Base-by-base conservation (phyloP, 768 basidiomycete species). In the Trametes sanguinea region DNA sequence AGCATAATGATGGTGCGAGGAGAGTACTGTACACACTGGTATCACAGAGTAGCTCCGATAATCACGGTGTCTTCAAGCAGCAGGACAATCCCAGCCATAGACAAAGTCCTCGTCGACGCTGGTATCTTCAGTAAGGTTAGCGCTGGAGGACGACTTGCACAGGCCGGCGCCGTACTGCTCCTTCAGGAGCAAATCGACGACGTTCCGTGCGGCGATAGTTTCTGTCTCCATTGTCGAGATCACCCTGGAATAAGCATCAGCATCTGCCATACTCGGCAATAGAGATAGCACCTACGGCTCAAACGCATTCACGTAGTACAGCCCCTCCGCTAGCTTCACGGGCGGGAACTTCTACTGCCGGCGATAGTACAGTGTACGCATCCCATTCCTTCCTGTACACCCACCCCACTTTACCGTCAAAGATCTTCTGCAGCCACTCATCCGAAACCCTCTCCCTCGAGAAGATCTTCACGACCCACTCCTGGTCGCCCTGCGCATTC, bases 141-240 rank as follows among this genome's bases (percentile, higher is more conserved):
- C 69, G 61, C 55, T 65, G 68, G 22, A 45, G 17, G 65, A 27
- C 35, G 78, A 72, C 37, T 68, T 68, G 62, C 84, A 95, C 40
- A 94, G 80, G n/a, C 87, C 81, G 0, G 84, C 77, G 39, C 81
- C 76, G 72, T 90, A 94, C 68, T 87, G 82, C 35, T 94, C 89
- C 37, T 83, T 80, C 22, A 95, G 76, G 17, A 94, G 78, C 29
- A 92, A 76, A 67, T 94, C 92, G 50, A 93, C 91, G 42, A 89
- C 80, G 72, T 95, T 95, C 35, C 93, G 85, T 0, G 91, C 85
- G 0, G 92, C 81, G 35, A 96, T 73, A 0, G 92, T 94, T 75
- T 95, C 88, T 0, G 94, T 95, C 74, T 98, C 95, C 95, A 98
- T 97, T 6, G 93, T 94, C 13, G 88, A 91, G 48, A 95, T 89